phyloP scores from a whole-genome alignment of 495 filamentous ascomycete genomes.

The Talaromyces ruber region DNA sequence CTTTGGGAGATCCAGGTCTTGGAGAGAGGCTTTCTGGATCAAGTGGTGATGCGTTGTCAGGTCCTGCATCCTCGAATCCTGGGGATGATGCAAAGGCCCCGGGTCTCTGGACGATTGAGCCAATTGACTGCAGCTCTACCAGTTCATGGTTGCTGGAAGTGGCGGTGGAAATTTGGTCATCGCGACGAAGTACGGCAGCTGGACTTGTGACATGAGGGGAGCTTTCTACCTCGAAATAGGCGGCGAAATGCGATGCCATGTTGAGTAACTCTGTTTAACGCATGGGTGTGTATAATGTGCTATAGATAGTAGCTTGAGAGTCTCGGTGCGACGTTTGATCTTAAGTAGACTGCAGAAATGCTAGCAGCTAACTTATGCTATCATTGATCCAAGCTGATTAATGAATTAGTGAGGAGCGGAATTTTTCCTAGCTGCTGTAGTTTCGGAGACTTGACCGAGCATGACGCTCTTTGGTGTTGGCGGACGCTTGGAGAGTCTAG shows the following conservation, averaged over 20 bases:
- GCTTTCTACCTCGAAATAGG: slow-evolving; percentile 27
- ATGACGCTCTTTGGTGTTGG: no score
- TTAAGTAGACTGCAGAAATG: background rate
- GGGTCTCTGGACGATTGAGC: slow-evolving; percentile 15
- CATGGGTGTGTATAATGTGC: background rate
- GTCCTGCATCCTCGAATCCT: no score
- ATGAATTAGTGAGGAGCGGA: background rate
- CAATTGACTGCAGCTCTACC: slow-evolving; percentile 20
- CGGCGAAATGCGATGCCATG: slow-evolving; percentile 22
- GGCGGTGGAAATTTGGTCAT: slow-evolving; percentile 19
- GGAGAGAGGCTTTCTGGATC: slow-evolving; percentile 35
- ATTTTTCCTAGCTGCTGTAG: background rate
- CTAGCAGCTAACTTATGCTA: background rate
- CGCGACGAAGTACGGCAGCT: slow-evolving; percentile 21
- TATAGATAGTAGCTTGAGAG: background rate
- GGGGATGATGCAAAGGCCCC: slow-evolving; percentile 9
- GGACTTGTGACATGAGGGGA: slow-evolving; percentile 19
- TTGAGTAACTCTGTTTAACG: background rate
- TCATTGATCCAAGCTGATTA: background rate
- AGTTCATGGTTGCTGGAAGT: slow-evolving; percentile 22
- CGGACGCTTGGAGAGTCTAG: no score
- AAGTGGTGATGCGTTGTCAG: background rate
- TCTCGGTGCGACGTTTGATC: background rate
- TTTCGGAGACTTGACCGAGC: background rate
- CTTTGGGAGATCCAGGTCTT: slow-evolving; percentile 27